Base-by-base conservation (phyloP, 768 basidiomycete species). In the Hypholoma sublateritium region DNA sequence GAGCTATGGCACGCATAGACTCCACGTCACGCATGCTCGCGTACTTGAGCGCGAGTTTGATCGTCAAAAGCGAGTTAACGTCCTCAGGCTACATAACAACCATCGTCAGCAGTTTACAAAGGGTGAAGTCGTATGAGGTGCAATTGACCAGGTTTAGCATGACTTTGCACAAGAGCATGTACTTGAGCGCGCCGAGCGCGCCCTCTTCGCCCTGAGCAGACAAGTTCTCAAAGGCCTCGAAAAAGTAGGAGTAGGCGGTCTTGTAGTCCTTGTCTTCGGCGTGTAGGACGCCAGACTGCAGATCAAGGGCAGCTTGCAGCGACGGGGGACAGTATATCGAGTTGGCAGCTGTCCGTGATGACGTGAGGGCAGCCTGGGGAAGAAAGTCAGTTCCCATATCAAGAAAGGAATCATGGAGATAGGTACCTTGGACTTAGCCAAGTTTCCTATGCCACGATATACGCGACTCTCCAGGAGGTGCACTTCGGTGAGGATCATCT, bases 181-280 rank as follows among this genome's bases (percentile, higher is more conserved):
- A 98, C 73, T 99, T 98, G 62, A 99, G 77, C 4, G 94, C 94
- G 1, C 82, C 84, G 17, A 97, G 77, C 0, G 94, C 93, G 0
- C 74, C 79, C 41, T 85, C 56, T 61, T 93, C 88, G 17, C 89
- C 94, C 56, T 93, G 89, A 1, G 85, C 70, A 41, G 85, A 84
- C 62, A 94, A 77, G 50, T 87, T 94, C 73, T 99, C 97, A 61
- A 98, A 98, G 2, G 94, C 88, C 73, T 98, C 96, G 64, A 92
- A 94, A 74, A 98, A 98, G 75, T 98, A 99, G 0, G 92, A 94
- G 72, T 97, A 97, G 19, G 87, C 96, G 0, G 96, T 99, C 56
- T 84, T 95, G 72, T 97, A 98, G 72, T 98, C 96, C 68, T 95
- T 96, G 66, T 99, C 96, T 64, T 99, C 95, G 0, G 96, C 95